Evolutionary conservation across 371 early-diverging fungal genomes (phyloP), one percentile per base, ranked within the genome.

Genomic region (Mortierella sp.): DNA sequence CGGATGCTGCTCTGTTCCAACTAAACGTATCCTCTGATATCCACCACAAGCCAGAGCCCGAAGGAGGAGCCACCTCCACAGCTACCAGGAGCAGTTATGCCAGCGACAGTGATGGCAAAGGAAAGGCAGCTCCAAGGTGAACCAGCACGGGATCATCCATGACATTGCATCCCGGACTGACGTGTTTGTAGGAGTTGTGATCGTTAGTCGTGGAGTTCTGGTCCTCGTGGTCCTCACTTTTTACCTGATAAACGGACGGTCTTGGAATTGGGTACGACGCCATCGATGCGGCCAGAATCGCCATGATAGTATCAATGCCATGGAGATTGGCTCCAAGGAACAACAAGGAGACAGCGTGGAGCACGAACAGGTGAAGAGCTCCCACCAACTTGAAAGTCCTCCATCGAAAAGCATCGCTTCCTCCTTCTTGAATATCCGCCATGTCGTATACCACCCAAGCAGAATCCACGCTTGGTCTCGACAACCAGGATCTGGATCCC

Each of bases 371-470:
- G 4, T 34, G 34, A 10, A 34, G 34, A 34, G 7, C 4, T 34
- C 34, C 4, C 4, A 10, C 10, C 34, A 10, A 34, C 34, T 10
- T 34, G 34, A 19, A 49, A 26, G 24, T 13, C 27, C 21, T 24
- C 2, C 18, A 47, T 12, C 19, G 23, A 12, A 24, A 13, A 42
- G 41, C 43, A n/a, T 56, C 57, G 19, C 34, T 31, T 47, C 7
- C 42, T 58, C 9, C 58, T 53, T 5, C 53, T 61, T 16, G 63
- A 69, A 59, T 56, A 26, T 71, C 71, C 9, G 48, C 66, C 16
- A 31, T 65, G 34, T 71, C 71, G 9, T 54, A 49, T 27, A 21
- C 39, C 31, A 49, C 63, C 14, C 41, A 54, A 1, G 24, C 71
- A 13, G 59, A 59, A 7, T 49, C 54, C 4, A 19, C 61, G 12